phyloP scores from a whole-genome alignment of 2,329 filamentous ascomycete species.

The Fusarium sulawesiense region DNA sequence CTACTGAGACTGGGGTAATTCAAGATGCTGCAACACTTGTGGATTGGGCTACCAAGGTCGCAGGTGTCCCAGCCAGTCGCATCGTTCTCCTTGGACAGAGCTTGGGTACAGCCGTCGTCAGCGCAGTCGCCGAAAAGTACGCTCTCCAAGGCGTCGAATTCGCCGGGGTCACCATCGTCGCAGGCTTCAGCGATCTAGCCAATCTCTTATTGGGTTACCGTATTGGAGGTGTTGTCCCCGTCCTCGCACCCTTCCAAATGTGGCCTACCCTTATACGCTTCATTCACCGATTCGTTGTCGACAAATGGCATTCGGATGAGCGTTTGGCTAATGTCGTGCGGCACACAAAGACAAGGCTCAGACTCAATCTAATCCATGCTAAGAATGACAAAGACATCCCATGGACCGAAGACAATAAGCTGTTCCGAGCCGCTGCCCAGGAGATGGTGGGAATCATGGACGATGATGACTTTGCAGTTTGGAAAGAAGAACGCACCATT shows the following conservation, averaged over 20 bases:
- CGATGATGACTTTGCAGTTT: conserved; percentile 54
- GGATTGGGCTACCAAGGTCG: conserved; percentile 75
- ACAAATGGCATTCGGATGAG: conserved; percentile 81
- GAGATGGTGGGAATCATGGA: conserved; percentile 57
- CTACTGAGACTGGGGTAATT: conserved; percentile 84
- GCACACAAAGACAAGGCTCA: conserved; percentile 64
- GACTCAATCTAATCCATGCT: conserved; percentile 82
- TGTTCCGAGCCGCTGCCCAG: conserved; percentile 70
- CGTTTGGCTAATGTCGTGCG: conserved; percentile 70
- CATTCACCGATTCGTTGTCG: conserved; percentile 74
- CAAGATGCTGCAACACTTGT: conserved; percentile 80
- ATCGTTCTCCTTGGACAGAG: conserved; percentile 89
- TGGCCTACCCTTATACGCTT: conserved; percentile 73
- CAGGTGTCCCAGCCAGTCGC: conserved; percentile 72
- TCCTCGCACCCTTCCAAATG: conserved; percentile 78
- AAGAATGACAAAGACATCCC: conserved; percentile 85
- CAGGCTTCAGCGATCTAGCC: conserved; percentile 80
- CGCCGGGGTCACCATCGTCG: conserved; percentile 81
- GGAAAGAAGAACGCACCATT: conserved; percentile 60
- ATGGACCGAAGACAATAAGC: conserved; percentile 73
- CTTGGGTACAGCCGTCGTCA: conserved; percentile 85
- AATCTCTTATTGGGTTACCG: conserved; percentile 81
- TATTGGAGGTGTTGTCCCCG: conserved; percentile 79
- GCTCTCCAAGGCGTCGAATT: conserved; percentile 72
- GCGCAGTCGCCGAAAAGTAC: conserved; percentile 79